Conservation (phyloP, 106 monocot species). For the Dendrobium huoshanense region DNA sequence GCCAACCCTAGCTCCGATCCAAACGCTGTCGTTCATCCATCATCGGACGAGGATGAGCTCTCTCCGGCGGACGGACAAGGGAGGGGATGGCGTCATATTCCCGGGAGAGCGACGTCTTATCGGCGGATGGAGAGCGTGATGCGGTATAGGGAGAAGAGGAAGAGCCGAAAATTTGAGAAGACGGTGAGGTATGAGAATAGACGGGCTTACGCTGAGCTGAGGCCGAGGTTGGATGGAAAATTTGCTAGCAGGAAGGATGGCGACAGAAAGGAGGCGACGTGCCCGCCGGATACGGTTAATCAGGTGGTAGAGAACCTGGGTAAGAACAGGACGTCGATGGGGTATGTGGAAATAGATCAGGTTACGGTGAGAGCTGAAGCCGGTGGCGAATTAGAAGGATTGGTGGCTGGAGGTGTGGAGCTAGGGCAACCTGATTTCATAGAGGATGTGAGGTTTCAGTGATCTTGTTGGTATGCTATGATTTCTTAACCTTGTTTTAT, state of each 20-base stretch:
- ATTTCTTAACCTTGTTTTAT: no score
- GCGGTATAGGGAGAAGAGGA: slow-evolving; percentile 31
- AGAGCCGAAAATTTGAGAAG: slow-evolving; percentile 20
- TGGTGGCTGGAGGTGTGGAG: slow-evolving; percentile 1
- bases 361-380: neutral
- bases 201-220: slow-evolving; percentile 22
- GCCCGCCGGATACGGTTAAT: neutral
- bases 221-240: slow-evolving; percentile 22
- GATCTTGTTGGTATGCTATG: slow-evolving; percentile 3
- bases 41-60: slow-evolving; percentile 19
- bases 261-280: neutral
- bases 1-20: slow-evolving; percentile 9
- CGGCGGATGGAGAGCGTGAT: slow-evolving; percentile 27
- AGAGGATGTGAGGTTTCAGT: slow-evolving; percentile 10
- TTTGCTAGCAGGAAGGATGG: slow-evolving; percentile 8
- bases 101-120: slow-evolving; percentile 1
- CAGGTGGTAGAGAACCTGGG: neutral
- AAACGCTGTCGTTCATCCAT: slow-evolving; percentile 7
- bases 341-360: neutral
- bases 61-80: slow-evolving; percentile 2
- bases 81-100: slow-evolving; percentile 2
- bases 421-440: slow-evolving; percentile 9
- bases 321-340: neutral
- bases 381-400: neutral
- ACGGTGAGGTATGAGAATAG: slow-evolving; percentile 24